These are phyloP conservation scores for Zymoseptoria ardabiliae DNA, from an alignment of 2,329 filamentous ascomycete genomes.

Conservation along the genomic window DNA sequence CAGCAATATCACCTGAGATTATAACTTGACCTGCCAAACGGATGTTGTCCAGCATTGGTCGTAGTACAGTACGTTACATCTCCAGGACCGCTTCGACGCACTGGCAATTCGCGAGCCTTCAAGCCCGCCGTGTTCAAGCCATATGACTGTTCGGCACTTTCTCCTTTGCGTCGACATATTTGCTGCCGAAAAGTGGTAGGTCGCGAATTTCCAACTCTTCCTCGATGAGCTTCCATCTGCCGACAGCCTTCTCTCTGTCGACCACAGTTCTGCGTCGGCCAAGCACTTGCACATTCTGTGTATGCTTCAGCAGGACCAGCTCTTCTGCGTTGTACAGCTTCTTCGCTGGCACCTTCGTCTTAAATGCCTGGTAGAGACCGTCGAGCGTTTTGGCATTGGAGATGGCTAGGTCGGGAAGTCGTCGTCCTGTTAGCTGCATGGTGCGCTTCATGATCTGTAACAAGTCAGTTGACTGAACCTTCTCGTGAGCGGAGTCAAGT, in stretches of 20 bases:
- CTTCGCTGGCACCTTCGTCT: slow-evolving; percentile 35
- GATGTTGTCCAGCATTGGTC: background rate
- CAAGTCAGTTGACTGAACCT: slow-evolving; percentile 12
- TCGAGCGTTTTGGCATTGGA: slow-evolving; percentile 30
- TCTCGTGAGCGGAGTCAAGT: background rate
- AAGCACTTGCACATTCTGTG: slow-evolving; percentile 66
- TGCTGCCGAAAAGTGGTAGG: slow-evolving; percentile 43
- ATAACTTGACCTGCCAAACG: background rate
- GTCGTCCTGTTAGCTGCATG: slow-evolving; percentile 71
- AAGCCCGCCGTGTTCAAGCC: background rate
- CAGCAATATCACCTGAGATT: background rate
- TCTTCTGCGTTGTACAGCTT: slow-evolving; percentile 58
- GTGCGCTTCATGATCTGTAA: slow-evolving; percentile 72
- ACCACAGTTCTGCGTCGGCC: slow-evolving; percentile 59
- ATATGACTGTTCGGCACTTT: background rate
- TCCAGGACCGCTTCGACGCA: background rate
- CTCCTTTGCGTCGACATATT: slow-evolving; percentile 6
- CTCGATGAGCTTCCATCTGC: slow-evolving; percentile 73
- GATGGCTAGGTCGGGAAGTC: slow-evolving; percentile 64
- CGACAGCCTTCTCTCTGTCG: slow-evolving; percentile 63
- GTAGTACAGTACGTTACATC: background rate
- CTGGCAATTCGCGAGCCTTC: background rate
- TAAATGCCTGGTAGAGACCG: slow-evolving; percentile 33
- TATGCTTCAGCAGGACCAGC: slow-evolving; percentile 34
- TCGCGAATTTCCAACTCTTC: slow-evolving; percentile 58